Evolutionary conservation across 2,329 filamentous ascomycete genomes (phyloP).

Genomic region (Phialophora chinensis): DNA sequence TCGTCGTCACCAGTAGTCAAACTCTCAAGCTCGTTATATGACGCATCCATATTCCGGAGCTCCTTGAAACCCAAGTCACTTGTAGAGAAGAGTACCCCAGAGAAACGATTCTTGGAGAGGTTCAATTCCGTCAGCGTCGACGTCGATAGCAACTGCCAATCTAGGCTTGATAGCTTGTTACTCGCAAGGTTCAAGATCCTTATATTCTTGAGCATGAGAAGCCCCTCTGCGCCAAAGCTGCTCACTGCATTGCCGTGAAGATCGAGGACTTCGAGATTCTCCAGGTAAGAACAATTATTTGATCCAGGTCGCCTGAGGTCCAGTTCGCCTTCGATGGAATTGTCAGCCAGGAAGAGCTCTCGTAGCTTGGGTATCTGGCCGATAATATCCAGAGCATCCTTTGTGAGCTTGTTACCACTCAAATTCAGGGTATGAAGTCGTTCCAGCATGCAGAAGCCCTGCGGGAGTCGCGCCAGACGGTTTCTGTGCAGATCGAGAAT

Average conservation of each 20-base stretch:
- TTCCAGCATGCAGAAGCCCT: constrained; percentile 74
- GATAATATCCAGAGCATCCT: constrained; percentile 73
- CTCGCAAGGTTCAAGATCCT: constrained; percentile 75
- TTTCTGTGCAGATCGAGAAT: constrained; percentile 88
- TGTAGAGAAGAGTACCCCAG: constrained; percentile 20
- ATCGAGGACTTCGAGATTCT: constrained; percentile 78
- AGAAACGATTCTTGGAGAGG: constrained; percentile 77
- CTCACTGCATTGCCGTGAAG: constrained; percentile 80
- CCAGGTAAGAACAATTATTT: constrained; percentile 51
- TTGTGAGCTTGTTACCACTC: constrained; percentile 79
- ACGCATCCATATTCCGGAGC: constrained; percentile 79
- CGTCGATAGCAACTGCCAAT: constrained; percentile 45
- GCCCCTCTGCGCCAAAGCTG: constrained; percentile 64
- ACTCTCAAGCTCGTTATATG: constrained; percentile 72
- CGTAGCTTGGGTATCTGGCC: constrained; percentile 73
- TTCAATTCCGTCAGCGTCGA: constrained; percentile 64
- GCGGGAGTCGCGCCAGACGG: constrained; percentile 70
- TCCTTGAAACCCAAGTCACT: constrained; percentile 64
- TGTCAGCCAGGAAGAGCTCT: constrained; percentile 82
- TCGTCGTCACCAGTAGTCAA: constrained; percentile 58
- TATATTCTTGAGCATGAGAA: constrained; percentile 72
- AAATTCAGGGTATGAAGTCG: constrained; percentile 82
- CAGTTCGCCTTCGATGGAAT: constrained; percentile 72
- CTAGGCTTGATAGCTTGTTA: constrained; percentile 77
- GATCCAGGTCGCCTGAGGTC: constrained; percentile 63